A percentile compares a stretch with the other conserved stretches of the same genome.
Conservation (phyloP, 1,139 yeast species). For the Yamadazyma friedrichii region DNA sequence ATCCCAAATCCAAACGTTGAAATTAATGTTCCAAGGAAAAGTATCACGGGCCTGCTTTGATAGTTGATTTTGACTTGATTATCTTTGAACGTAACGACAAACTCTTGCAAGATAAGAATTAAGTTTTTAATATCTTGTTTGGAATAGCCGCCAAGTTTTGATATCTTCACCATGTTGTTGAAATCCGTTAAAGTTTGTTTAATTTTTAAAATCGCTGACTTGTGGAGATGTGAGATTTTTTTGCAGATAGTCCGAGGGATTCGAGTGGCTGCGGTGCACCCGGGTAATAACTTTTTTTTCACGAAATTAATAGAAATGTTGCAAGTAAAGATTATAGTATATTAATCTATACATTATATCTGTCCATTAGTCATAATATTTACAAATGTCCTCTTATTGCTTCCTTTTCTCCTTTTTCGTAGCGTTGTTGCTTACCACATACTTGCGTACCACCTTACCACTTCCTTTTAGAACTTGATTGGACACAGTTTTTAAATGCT, state of each 20-base stretch:
- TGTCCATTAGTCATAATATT: not conserved
- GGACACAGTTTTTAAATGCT: constrained; percentile 57
- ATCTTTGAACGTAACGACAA: constrained; percentile 35
- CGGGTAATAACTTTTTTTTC: too few species aligned
- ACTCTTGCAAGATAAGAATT: constrained; percentile 36
- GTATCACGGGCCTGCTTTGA: constrained; percentile 44
- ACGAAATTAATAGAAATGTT: too few species aligned
- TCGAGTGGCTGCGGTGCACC: too few species aligned
- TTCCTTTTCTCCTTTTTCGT: not conserved
- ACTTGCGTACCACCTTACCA: too few species aligned
- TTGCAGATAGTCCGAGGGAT: too few species aligned
- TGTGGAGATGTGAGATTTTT: too few species aligned
- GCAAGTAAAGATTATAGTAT: too few species aligned
- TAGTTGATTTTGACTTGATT: constrained; percentile 43
- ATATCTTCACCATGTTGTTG: constrained; percentile 31
- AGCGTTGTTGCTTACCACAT: constrained; percentile 12
- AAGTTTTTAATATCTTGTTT: constrained; percentile 35
- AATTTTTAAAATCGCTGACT: not conserved
- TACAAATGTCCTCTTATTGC: too few species aligned
- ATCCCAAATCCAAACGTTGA: constrained; percentile 47
- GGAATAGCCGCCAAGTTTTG: constrained; percentile 36
- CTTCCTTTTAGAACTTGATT: constrained; percentile 18
- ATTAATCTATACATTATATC: too few species aligned
- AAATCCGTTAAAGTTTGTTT: not conserved
- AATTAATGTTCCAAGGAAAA: constrained; percentile 42